Percentiles rank a stretch among this genome's conserved stretches.
These are phyloP conservation scores for Cavenderia fasciculata DNA, from an alignment of 78 protist species.

Conservation along the genomic window DNA sequence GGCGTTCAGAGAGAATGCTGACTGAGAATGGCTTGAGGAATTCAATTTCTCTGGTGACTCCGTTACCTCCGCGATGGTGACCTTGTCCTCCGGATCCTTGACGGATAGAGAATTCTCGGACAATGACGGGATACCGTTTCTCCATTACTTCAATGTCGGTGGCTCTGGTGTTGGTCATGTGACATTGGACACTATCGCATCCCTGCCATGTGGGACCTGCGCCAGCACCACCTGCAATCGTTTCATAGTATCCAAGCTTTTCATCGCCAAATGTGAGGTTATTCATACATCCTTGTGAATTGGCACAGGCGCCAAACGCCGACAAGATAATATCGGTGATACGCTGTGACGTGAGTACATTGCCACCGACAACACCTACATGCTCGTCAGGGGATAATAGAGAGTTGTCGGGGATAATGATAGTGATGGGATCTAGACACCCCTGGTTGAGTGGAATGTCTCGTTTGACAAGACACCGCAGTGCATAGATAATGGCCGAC, in stretches of 20 bases:
- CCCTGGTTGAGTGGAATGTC: conserved; percentile 96
- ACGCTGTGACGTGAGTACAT: conserved; percentile 95
- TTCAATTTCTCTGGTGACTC: conserved; percentile 90
- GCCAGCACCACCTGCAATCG: conserved; percentile 98
- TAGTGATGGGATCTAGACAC: conserved; percentile 87
- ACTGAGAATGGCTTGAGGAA: conserved; percentile 74
- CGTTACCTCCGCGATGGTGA: conserved; percentile 91
- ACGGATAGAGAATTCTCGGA: conserved; percentile 85
- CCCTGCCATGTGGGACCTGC: conserved; percentile 94
- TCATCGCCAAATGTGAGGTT: conserved; percentile 97
- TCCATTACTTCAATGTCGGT: conserved; percentile 97
- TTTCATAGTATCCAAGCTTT: conserved; percentile 94
- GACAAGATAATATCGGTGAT: conserved; percentile 91
- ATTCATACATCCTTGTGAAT: conserved; percentile 96
- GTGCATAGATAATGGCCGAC: conserved; percentile 92
- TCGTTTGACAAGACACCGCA: conserved; percentile 89
- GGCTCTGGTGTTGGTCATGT: conserved; percentile 98
- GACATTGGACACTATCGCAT: conserved; percentile 93
- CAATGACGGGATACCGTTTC: conserved; percentile 90
- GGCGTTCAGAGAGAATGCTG: conserved; percentile 84
- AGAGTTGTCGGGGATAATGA: conserved; percentile 79
- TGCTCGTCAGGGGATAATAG: conserved; percentile 82
- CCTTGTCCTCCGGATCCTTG: conserved; percentile 95
- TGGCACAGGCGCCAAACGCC: conserved; percentile 88
- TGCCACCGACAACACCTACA: conserved; percentile 97